Conservation (phyloP, 148 eudicot species). For the Arbutus unedo region DNA sequence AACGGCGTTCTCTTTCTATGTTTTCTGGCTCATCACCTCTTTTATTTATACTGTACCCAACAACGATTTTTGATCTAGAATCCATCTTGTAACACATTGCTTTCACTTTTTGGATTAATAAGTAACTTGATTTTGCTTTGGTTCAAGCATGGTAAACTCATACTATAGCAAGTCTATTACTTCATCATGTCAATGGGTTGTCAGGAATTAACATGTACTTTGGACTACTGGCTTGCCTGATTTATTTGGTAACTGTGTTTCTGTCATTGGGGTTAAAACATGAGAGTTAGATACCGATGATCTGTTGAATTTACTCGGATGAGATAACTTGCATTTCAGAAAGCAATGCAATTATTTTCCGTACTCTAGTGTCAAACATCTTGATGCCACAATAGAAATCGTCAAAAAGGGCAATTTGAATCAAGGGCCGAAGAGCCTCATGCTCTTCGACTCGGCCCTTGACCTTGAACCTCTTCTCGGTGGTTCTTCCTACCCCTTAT, state of each 20-base stretch:
- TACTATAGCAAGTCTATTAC: not conserved
- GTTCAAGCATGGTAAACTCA: not conserved
- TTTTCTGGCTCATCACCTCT: not conserved
- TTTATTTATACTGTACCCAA: not conserved
- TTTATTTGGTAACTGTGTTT: not conserved
- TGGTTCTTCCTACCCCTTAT: too few relatives aligned
- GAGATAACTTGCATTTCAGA: not conserved
- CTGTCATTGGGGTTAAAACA: not conserved
- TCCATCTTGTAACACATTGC: not conserved
- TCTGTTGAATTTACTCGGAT: not conserved
- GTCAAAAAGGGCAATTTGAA: not conserved
- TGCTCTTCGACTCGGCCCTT: too few relatives aligned
- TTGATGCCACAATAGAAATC: not conserved
- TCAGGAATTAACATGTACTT: too few relatives aligned
- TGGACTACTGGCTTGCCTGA: too few relatives aligned
- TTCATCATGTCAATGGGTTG: too few relatives aligned
- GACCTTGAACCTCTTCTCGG: too few relatives aligned
- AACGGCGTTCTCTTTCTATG: not conserved
- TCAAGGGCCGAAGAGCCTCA: too few relatives aligned
- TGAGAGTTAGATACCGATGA: not conserved
- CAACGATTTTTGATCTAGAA: not conserved
- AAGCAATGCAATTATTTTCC: not conserved
- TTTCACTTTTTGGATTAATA: not conserved
- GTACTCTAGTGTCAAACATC: not conserved
- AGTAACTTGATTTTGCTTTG: slow-evolving; percentile 7